Evolutionary conservation across 306 rosid species (phyloP), one percentile per base, ranked within the genome.

Genomic region (Cucumis hystrix): DNA sequence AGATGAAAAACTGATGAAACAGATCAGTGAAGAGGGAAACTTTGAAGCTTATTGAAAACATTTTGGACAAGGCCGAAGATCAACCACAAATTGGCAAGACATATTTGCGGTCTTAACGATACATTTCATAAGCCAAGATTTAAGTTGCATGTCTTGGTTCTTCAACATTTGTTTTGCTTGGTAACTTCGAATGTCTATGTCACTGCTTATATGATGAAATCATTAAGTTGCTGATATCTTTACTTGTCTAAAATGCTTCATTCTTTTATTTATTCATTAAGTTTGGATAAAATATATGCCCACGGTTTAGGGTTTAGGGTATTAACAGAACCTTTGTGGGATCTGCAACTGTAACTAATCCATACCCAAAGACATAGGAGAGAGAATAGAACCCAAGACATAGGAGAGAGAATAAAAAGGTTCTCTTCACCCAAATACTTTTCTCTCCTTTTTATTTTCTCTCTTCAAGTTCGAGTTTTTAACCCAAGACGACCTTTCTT

Each of bases 11-110:
- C 23, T 66, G 43, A 51, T 76, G 75, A 23, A 84, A 86, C 96
- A 96, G 99, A 79, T 91, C 99, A 14, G 99, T 96, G 21, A 96
- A 96, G 89, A 85, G 96, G 90, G 99, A 96, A 82, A 92, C 99
- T 30, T 93, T 96, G 37, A 92, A 96, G 89, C 82, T 96, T 68
- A 91, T 96, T 4, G 99, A n/a, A 96, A 85, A 92, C 99, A 62
- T 96, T 87, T 84, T 96, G 89, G 99, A 96, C 85, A 96, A 92
- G 86, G 99, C 99, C 1, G 99, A 96, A 84, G 99, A 96, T 86
- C 99, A 96, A 70, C 89, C 96, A 57, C 99, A 90, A 77, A 96
- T 89, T 72, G 99, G 82, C 95, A 91, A 87, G 99, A 96, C 87
- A 92, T 89, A 77, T 96, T 92, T 74, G 98, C 98, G 7, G 98